These are phyloP conservation scores for Alternaria dauci DNA, from an alignment of 2,329 filamentous ascomycete species.

Conservation along the genomic window DNA sequence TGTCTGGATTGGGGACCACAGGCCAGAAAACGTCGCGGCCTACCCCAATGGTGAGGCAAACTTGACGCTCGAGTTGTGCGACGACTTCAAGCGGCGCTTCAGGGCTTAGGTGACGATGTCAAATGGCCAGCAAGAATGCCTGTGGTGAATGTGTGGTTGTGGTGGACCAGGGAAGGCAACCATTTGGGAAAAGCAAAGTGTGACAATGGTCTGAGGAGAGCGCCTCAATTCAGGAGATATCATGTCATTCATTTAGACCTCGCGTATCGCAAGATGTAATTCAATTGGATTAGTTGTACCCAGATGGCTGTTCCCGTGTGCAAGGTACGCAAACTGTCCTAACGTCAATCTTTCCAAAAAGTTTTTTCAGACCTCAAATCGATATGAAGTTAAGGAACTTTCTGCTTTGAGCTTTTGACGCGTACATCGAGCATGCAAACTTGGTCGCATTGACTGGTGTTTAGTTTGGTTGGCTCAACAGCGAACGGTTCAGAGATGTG, in stretches of 20 bases:
- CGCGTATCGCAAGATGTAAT: not conserved
- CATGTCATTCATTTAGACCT: not conserved
- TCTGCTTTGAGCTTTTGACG: not conserved
- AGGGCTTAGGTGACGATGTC: not conserved
- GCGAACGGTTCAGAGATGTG: not conserved
- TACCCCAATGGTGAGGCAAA: conserved; percentile 25
- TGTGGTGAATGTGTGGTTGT: not conserved
- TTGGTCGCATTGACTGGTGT: not conserved
- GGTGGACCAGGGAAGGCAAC: not conserved
- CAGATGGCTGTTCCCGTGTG: not conserved
- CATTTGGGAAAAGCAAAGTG: not conserved
- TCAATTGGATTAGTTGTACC: not conserved
- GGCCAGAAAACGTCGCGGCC: conserved; percentile 16
- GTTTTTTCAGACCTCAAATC: not conserved
- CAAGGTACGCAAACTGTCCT: not conserved
- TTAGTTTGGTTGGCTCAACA: not conserved
- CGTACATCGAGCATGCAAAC: not conserved
- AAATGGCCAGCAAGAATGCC: not conserved
- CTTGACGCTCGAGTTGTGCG: conserved; percentile 29
- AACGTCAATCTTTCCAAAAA: not conserved
- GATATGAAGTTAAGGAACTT: not conserved
- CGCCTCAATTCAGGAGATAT: not conserved
- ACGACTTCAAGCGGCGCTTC: conserved; percentile 7
- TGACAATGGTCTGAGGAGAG: not conserved
- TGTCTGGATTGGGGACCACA: conserved; percentile 28